Evolutionary conservation across 768 basidiomycete species (phyloP).

Genomic region (Multifurca ochricompacta): DNA sequence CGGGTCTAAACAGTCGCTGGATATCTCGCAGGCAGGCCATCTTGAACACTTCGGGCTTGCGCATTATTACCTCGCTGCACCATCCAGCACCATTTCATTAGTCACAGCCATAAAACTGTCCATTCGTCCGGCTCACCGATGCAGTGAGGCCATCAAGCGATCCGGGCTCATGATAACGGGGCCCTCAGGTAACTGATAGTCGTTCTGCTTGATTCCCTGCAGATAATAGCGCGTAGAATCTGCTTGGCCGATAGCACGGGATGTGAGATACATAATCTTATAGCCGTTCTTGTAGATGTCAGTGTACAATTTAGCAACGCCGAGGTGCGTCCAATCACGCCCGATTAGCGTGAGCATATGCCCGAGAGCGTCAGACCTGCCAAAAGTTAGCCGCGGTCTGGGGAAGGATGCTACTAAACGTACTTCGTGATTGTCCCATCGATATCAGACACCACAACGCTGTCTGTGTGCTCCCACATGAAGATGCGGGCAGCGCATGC

Average conservation of each 20-base stretch:
- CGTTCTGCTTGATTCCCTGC: conserved; percentile 89
- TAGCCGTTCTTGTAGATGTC: conserved; percentile 95
- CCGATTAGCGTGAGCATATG: conserved; percentile 98
- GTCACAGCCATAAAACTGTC: background rate
- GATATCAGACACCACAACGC: conserved; percentile 91
- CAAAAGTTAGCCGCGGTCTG: background rate
- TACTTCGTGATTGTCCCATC: conserved; percentile 99
- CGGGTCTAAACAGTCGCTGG: conserved; percentile 77
- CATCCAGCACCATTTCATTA: background rate
- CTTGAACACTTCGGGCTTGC: conserved; percentile 99
- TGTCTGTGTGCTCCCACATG: conserved; percentile 89
- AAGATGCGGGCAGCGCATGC: conserved; percentile 92
- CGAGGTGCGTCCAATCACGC: conserved; percentile 95
- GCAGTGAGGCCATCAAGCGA: conserved; percentile 85
- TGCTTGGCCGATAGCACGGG: conserved; percentile 94
- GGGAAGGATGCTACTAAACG: conserved; percentile 20
- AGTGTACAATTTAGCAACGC: conserved; percentile 95
- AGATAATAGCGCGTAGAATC: conserved; percentile 94
- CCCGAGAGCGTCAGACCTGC: conserved; percentile 89
- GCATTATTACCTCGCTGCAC: conserved; percentile 91
- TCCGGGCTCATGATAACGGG: conserved; percentile 99
- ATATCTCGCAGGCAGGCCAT: conserved; percentile 98
- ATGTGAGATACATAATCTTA: conserved; percentile 96
- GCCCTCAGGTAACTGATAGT: conserved; percentile 94
- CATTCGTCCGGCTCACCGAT: conserved; percentile 51